Percentiles rank a stretch among this genome's conserved stretches.
Conservation (phyloP, 768 basidiomycete genomes). For the Suillus variegatus region DNA sequence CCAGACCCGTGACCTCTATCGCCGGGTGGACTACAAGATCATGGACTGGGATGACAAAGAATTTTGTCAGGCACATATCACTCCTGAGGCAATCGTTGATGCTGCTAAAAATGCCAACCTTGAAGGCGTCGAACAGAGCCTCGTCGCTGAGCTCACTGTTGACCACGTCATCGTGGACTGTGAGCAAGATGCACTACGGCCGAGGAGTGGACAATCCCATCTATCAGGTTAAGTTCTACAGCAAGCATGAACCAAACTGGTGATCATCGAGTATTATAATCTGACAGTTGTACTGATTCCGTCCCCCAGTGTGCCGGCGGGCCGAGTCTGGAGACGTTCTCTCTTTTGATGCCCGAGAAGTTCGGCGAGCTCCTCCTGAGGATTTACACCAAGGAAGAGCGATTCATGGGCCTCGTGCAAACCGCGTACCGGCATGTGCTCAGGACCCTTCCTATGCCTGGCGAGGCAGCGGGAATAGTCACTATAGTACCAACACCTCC, state of each 20-base stretch:
- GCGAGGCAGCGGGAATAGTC: slow-evolving; percentile 6
- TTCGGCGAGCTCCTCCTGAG: slow-evolving; percentile 73
- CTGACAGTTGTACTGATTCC: neutral
- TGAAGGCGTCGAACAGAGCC: slow-evolving; percentile 25
- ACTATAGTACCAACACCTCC: slow-evolving; percentile 33
- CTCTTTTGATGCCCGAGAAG: slow-evolving; percentile 59
- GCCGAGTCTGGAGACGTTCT: slow-evolving; percentile 63
- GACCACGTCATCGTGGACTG: slow-evolving; percentile 65
- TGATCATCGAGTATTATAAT: slow-evolving; percentile 31
- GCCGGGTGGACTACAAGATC: slow-evolving; percentile 64
- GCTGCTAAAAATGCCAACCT: slow-evolving; percentile 36
- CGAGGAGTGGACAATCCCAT: slow-evolving; percentile 72
- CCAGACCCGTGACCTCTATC: slow-evolving; percentile 65
- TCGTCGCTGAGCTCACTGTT: slow-evolving; percentile 38
- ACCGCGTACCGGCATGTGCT: slow-evolving; percentile 59
- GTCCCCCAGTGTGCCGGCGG: slow-evolving; percentile 38
- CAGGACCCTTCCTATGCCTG: slow-evolving; percentile 15
- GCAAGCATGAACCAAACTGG: slow-evolving; percentile 61
- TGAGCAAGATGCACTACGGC: slow-evolving; percentile 73
- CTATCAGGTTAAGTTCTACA: slow-evolving; percentile 71
- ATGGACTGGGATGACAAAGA: slow-evolving; percentile 36
- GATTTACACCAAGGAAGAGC: slow-evolving; percentile 65
- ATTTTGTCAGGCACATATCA: slow-evolving; percentile 32
- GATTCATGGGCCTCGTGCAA: slow-evolving; percentile 63
- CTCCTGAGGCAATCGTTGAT: slow-evolving; percentile 44